phyloP scores from a whole-genome alignment of 257 asterid species.

The Solanum chmielewskii region DNA sequence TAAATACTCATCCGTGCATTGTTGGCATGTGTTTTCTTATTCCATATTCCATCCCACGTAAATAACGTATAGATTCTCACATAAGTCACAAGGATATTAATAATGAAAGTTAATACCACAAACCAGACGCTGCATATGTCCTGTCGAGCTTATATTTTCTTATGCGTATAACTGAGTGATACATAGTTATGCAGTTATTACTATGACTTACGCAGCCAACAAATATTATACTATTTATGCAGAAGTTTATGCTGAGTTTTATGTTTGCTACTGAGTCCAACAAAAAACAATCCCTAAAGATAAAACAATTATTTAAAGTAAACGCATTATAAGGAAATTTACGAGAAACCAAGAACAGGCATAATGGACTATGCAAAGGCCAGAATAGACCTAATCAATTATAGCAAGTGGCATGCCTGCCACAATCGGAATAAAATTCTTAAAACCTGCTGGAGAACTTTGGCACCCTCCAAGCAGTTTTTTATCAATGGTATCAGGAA shows the following conservation, averaged over 20 bases:
- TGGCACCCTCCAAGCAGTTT: too few species aligned
- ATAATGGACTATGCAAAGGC: background rate
- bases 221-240: background rate
- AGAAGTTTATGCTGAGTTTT: background rate
- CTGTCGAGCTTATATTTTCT: background rate
- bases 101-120: background rate
- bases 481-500: too few species aligned
- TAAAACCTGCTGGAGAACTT: conserved; percentile 47
- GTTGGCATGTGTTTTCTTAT: background rate
- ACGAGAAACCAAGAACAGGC: background rate
- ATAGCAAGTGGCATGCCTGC: conserved; percentile 44
- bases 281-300: background rate
- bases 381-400: too few species aligned
- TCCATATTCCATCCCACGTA: background rate
- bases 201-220: background rate
- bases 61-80: background rate
- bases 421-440: conserved; percentile 82
- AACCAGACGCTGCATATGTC: background rate
- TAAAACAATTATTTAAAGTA: background rate
- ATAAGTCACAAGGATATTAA: background rate
- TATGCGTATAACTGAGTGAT: too few species aligned
- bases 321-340: too few species aligned
- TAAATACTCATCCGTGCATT: background rate
- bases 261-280: background rate
- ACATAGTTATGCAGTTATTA: background rate